A percentile compares a stretch with the other conserved stretches of the same genome.
Conservation (phyloP, 2,329 filamentous ascomycete genomes). For the Nigrospora oryzae region DNA sequence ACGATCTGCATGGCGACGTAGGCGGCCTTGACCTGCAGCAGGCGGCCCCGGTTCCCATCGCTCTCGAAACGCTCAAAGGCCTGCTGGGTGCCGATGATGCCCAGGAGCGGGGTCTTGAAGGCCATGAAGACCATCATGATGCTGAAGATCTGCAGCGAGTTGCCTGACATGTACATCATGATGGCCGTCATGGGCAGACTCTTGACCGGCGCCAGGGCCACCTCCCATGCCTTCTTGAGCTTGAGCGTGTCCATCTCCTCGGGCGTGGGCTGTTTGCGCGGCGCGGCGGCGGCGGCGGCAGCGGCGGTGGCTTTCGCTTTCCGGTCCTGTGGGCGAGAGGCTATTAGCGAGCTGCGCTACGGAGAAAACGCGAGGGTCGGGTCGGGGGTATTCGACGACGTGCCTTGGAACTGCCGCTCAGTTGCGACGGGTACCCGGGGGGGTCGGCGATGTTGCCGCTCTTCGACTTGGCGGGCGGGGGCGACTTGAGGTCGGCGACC, state of each 20-base stretch:
- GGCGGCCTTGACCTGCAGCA: slow-evolving; percentile 77
- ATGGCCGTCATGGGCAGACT: slow-evolving; percentile 95
- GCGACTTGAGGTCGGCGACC: slow-evolving; percentile 70
- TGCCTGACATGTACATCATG: slow-evolving; percentile 99
- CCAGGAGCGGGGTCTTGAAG: slow-evolving; percentile 91
- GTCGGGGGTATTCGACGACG: slow-evolving; percentile 4
- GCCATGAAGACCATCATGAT: slow-evolving; percentile 99
- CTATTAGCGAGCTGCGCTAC: slow-evolving; percentile 2
- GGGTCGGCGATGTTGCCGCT: slow-evolving; percentile 68
- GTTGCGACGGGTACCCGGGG: slow-evolving; percentile 64
- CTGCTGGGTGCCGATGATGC: slow-evolving; percentile 71
- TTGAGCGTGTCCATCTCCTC: slow-evolving; percentile 93
- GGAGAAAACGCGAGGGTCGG: neutral
- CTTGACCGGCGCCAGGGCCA: slow-evolving; percentile 89
- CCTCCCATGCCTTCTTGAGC: slow-evolving; percentile 97
- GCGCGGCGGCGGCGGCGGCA: slow-evolving; percentile 34
- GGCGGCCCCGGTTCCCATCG: slow-evolving; percentile 61
- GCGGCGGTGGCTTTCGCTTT: slow-evolving; percentile 35
- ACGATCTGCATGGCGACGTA: slow-evolving; percentile 84
- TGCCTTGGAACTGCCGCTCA: slow-evolving; percentile 48
- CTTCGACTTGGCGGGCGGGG: slow-evolving; percentile 59
- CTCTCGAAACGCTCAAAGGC: slow-evolving; percentile 91
- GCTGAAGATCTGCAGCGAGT: slow-evolving; percentile 95
- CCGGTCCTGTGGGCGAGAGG: slow-evolving; percentile 31
- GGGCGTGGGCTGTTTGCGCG: slow-evolving; percentile 59